Evolutionary conservation across 2,329 filamentous ascomycete species (phyloP).

Genomic region (Xylariaceae sp.): DNA sequence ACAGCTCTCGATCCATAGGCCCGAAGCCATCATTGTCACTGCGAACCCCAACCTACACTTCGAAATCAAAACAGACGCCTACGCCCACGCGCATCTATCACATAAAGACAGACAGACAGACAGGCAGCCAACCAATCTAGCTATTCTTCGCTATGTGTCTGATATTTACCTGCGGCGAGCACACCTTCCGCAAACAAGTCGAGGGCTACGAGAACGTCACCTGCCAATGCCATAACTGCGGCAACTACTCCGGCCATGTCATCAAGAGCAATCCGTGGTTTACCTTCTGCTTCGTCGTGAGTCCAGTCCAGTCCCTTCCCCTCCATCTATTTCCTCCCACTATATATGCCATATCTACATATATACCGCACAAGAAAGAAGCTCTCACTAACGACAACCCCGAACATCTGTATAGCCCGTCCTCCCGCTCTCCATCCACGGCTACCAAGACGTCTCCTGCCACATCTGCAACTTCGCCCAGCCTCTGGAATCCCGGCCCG

Average conservation of each 20-base stretch:
- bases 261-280: constrained; percentile 73
- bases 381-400: too few relatives aligned
- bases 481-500: constrained; percentile 59
- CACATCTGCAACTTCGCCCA: constrained; percentile 78
- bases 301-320: constrained; percentile 30
- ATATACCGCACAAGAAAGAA: too few relatives aligned
- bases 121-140: too few relatives aligned
- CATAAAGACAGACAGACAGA: neutral
- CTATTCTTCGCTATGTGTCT: constrained; percentile 53
- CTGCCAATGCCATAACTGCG: constrained; percentile 68
- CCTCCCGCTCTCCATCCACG: constrained; percentile 69
- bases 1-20: too few relatives aligned
- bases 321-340: neutral
- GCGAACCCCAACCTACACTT: neutral
- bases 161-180: constrained; percentile 64
- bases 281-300: constrained; percentile 75
- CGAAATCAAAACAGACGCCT: neutral
- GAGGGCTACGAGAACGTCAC: constrained; percentile 63
- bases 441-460: constrained; percentile 71
- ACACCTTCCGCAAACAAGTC: constrained; percentile 62
- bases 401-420: constrained; percentile 55
- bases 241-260: constrained; percentile 63
- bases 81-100: too few relatives aligned
- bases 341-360: too few relatives aligned
- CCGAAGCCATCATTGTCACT: neutral